These are phyloP conservation scores for Phytopythium montanum DNA, from an alignment of 352 stramenopile genomes.

Conservation along the genomic window DNA sequence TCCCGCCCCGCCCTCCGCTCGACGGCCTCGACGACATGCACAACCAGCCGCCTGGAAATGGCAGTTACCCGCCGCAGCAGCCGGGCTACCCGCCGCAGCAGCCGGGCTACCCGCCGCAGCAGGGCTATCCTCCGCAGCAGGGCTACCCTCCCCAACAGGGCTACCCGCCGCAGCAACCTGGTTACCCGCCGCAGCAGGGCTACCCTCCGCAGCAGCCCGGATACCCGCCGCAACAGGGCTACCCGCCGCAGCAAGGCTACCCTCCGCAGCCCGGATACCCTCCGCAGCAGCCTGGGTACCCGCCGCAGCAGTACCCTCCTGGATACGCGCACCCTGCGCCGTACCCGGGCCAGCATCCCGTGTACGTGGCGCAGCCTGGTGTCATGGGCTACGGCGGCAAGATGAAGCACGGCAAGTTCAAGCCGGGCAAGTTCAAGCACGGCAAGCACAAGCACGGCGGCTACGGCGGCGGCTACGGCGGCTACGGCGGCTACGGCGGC, in stretches of 20 bases:
- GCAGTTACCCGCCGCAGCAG: constrained; percentile 25
- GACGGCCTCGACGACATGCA: background rate
- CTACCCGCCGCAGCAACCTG: constrained; percentile 18
- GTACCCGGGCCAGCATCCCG: constrained; percentile 17
- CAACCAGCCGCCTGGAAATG: constrained; percentile 14
- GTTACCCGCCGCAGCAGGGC: constrained; percentile 12
- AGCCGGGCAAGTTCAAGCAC: constrained; percentile 30
- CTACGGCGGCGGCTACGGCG: constrained; percentile 16
- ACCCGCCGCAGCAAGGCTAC: constrained; percentile 11
- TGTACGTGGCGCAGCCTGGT: constrained; percentile 33
- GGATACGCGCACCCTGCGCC: background rate
- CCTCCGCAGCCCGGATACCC: constrained; percentile 13
- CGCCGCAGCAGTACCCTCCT: constrained; percentile 6
- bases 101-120: constrained; percentile 31
- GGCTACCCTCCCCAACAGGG: constrained; percentile 23
- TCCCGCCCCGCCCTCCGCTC: background rate
- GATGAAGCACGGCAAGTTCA: constrained; percentile 35
- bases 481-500: background rate
- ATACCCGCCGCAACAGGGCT: constrained; percentile 20
- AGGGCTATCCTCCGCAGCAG: constrained; percentile 17
- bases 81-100: constrained; percentile 30
- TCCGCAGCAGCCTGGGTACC: constrained; percentile 15
- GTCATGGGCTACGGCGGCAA: constrained; percentile 24
- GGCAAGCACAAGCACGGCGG: constrained; percentile 25
- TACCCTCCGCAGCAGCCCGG: constrained; percentile 18